Base-by-base conservation (phyloP, 2,329 filamentous ascomycete genomes). In the Cercospora nicotianae region DNA sequence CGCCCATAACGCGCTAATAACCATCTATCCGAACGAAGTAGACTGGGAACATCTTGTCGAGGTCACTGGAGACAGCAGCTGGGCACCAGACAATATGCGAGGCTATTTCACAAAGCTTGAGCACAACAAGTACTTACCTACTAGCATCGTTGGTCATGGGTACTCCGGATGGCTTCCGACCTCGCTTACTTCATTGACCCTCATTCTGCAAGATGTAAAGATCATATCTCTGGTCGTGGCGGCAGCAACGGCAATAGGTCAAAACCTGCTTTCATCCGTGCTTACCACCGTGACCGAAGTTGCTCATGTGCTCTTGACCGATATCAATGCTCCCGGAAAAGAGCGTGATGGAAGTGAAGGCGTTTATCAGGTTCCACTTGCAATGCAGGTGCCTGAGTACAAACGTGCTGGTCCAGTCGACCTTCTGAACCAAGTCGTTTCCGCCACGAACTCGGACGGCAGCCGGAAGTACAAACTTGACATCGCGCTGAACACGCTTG, bases 1-100 rank as follows among this genome's bases (percentile, higher is more conserved):
- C 0, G 83, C 85, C 5, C 88, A 91, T 77, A 88, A 89, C 55
- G 87, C 87, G 6, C 77, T 89, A 55, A 85, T 90, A 60, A 82
- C 84, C 16, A 80, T 89, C 28, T 84, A 87, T 67, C 87, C 88
- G 0, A 80, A 87, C 66, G 81, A 85, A 58, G 84, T 82, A 30
- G 89, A 90, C 76, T 90, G 86, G 78, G 81, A 87, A 57, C 78
- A 85, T 72, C 85, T 90, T 65, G 84, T 83, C 3, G 77, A 78
- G 12, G 73, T 89, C 30, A 90, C 88, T 2, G 87, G 87, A 3
- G 88, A 91, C 72, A 72, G 77, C 1, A 86, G 85, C 0, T 90
- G 88, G 88, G 78, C 80, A 0, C 79, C 87, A 0, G 77, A 79
- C 1, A 87, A 86, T 67, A 89, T 90, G 87, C 81, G 86, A 68